These are phyloP conservation scores for Endogone sp. DNA, from an alignment of 192 early-diverging fungal genomes.

Conservation along the genomic window DNA sequence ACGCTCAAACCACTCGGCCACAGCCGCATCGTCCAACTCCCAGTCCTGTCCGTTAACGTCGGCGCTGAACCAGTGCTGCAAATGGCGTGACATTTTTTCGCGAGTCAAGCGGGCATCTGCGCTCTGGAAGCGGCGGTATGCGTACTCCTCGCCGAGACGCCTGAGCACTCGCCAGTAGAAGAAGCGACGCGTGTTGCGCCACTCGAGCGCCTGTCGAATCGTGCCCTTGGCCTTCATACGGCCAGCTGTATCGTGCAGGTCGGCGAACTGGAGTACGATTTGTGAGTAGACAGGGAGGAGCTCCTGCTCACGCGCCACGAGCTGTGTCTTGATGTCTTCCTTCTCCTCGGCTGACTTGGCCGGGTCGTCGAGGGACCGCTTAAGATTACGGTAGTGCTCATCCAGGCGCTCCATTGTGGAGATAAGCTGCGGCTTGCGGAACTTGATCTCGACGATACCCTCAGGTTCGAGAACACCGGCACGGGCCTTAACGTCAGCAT, in stretches of 20 bases:
- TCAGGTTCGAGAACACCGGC: slow-evolving; percentile 97
- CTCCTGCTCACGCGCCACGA: slow-evolving; percentile 83
- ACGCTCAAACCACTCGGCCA: slow-evolving; percentile 62
- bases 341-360: slow-evolving; percentile 54
- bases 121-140: slow-evolving; percentile 49
- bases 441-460: slow-evolving; percentile 98
- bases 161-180: slow-evolving; percentile 94
- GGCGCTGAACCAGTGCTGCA: slow-evolving; percentile 65
- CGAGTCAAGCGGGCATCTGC: slow-evolving; percentile 48
- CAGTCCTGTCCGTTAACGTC: slow-evolving; percentile 41
- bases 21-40: slow-evolving; percentile 52
- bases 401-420: slow-evolving; percentile 94
- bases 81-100: slow-evolving; percentile 38
- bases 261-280: slow-evolving; percentile 93
- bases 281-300: slow-evolving; percentile 92
- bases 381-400: slow-evolving; percentile 67
- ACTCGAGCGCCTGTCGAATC: slow-evolving; percentile 74
- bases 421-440: slow-evolving; percentile 87
- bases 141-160: slow-evolving; percentile 76
- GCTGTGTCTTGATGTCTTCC: slow-evolving; percentile 57
- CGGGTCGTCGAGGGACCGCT: slow-evolving; percentile 52
- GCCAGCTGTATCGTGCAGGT: slow-evolving; percentile 93
- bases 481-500: slow-evolving; percentile 85
- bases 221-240: slow-evolving; percentile 96
- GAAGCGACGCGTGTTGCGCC: slow-evolving; percentile 74